These are phyloP conservation scores for Vanrija pseudolonga DNA, from an alignment of 1,284 basidiomycete genomes.

Conservation along the genomic window DNA sequence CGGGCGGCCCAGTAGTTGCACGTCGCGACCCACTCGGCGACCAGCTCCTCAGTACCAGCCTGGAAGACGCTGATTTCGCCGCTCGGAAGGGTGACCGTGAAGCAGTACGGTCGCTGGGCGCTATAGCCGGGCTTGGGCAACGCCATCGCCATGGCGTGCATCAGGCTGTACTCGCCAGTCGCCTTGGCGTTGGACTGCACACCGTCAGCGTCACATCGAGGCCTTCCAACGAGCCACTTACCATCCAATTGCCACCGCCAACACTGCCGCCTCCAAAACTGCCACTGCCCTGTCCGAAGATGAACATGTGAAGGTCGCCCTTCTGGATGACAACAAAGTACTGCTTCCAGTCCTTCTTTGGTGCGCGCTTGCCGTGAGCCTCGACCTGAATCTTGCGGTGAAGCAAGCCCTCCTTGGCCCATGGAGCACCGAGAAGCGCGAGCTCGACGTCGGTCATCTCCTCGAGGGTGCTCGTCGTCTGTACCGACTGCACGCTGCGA, in stretches of 20 bases:
- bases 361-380: conserved; percentile 57
- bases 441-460: conserved; percentile 85
- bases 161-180: conserved; percentile 73
- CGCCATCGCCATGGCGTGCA: conserved; percentile 82
- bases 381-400: conserved; percentile 94
- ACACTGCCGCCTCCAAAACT: conserved; percentile 58
- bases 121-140: conserved; percentile 88
- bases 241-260: conserved; percentile 96
- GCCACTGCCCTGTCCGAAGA: conserved; percentile 63
- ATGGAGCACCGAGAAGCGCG: conserved; percentile 88
- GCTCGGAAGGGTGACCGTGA: conserved; percentile 84
- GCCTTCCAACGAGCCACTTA: conserved; percentile 51
- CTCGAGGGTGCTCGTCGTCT: conserved; percentile 54
- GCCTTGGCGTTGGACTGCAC: conserved; percentile 63
- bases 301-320: conserved; percentile 92
- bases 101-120: conserved; percentile 81
- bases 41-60: conserved; percentile 93
- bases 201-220: conserved; percentile 2
- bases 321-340: conserved; percentile 93
- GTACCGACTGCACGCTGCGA: conserved; percentile 60
- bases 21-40: conserved; percentile 95
- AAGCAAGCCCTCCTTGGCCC: conserved; percentile 97
- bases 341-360: conserved; percentile 84
- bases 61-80: conserved; percentile 95
- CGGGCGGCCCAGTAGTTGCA: conserved; percentile 99